Evolutionary conservation across 192 early-diverging fungal genomes (phyloP), one percentile per base, ranked within the genome.

Genomic region (Lobosporangium transversale): DNA sequence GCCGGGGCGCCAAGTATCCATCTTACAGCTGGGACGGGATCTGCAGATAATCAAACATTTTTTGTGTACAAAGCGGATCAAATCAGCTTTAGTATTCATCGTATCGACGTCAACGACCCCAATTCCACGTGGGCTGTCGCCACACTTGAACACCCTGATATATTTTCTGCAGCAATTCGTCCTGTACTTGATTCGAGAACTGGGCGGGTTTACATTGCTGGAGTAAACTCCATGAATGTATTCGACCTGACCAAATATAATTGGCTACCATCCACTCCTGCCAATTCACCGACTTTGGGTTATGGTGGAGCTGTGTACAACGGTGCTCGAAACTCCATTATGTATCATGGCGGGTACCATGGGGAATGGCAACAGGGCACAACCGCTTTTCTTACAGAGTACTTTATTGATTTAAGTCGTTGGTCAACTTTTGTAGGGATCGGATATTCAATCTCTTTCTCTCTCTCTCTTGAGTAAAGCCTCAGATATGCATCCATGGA

Each of bases 341-440:
- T 62, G 48, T 51, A 62, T 18, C 60, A 32, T 1, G 60, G 60
- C 7, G 60, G 31, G 33, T 51, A 32, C 35, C n/a, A n/a, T n/a
- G n/a, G n/a, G n/a, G 2, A 33, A 14, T 1, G 2, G 3, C 8
- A 48, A 37, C 30, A 14, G 37, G 58, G 48, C 3, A 2, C 24
- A 17, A 29, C 10, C 18, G 32, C 60, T 10, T 62, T 51, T 37
- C 14, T 62, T n/a, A 62, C 48, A 5, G 60, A 62, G 49, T 62
- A 62, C 35, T 26, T 10, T 8, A 37, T 51, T 35, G 60, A 14
- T 27, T 35, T 20, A 21, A 44, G 5, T 0, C 45, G 15, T 62
- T 45, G 60, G 2, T 20, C 23, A 50, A 35, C 14, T 51, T 51
- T 24, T n/a, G n/a, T n/a, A n/a, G n/a, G n/a, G n/a, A 48, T 62